Conservation (phyloP, 2,329 filamentous ascomycete genomes). For the Domatiomyces catenatus region DNA sequence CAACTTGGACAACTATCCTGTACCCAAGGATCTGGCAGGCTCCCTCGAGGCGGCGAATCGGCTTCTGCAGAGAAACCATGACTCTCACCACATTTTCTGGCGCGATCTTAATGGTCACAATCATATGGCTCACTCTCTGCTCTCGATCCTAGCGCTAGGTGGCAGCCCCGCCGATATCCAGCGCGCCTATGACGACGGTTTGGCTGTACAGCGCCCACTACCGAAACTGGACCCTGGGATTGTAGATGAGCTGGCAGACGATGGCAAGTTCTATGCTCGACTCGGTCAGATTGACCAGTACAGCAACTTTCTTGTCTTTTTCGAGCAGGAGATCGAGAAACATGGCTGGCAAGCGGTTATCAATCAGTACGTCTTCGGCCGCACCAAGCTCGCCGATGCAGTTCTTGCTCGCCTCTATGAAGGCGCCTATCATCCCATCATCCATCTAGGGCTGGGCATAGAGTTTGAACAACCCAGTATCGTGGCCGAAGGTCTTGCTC, state of each 20-base stretch:
- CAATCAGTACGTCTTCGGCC: slow-evolving; percentile 34
- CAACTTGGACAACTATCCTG: slow-evolving; percentile 33
- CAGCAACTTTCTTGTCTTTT: slow-evolving; percentile 60
- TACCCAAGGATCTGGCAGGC: slow-evolving; percentile 31
- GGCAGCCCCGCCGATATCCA: slow-evolving; percentile 44
- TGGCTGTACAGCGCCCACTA: slow-evolving; percentile 47
- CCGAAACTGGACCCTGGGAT: slow-evolving; percentile 34
- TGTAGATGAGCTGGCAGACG: slow-evolving; percentile 42
- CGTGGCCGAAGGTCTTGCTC: slow-evolving; percentile 59
- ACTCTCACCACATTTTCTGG: slow-evolving; percentile 63
- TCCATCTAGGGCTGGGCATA: slow-evolving; percentile 68
- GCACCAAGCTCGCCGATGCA: not conserved
- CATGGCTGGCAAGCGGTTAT: slow-evolving; percentile 40
- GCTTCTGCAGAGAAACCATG: slow-evolving; percentile 61
- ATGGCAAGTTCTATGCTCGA: slow-evolving; percentile 39
- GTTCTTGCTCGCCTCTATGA: too few species aligned
- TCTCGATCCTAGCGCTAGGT: slow-evolving; percentile 41
- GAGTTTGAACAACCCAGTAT: slow-evolving; percentile 64
- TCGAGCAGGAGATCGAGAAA: slow-evolving; percentile 53
- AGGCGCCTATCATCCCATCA: slow-evolving; percentile 68
- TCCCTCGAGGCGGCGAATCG: slow-evolving; percentile 49
- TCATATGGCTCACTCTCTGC: slow-evolving; percentile 16
- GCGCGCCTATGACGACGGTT: slow-evolving; percentile 49
- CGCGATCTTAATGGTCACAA: slow-evolving; percentile 59
- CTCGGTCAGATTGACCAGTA: slow-evolving; percentile 54